A percentile compares a stretch with the other conserved stretches of the same genome.
Evolutionary conservation across 2,329 filamentous ascomycete genomes (phyloP).

Genomic region (Penicillium frequentans): DNA sequence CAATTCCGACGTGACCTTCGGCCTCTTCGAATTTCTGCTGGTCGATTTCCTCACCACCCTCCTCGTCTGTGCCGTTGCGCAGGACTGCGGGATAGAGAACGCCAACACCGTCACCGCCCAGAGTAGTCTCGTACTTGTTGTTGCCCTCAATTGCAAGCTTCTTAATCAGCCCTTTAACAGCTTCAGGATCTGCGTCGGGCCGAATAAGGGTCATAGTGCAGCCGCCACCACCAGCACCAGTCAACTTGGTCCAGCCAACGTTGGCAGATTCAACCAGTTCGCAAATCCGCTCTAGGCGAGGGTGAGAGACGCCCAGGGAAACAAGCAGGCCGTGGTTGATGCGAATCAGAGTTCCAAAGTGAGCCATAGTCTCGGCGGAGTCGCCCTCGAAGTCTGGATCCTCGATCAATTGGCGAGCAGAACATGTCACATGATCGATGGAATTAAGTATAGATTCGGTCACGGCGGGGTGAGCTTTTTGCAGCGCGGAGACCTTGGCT

Average conservation of each 20-base stretch:
- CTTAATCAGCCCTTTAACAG: slow-evolving; percentile 63
- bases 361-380: slow-evolving; percentile 63
- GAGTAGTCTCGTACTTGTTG: slow-evolving; percentile 79
- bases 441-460: slow-evolving; percentile 79
- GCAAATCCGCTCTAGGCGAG: slow-evolving; percentile 84
- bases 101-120: slow-evolving; percentile 91
- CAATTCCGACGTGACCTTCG: slow-evolving; percentile 79
- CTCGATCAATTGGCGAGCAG: slow-evolving; percentile 56
- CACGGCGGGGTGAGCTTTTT: slow-evolving; percentile 69
- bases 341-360: slow-evolving; percentile 82
- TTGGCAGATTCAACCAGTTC: slow-evolving; percentile 86
- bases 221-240: slow-evolving; percentile 90
- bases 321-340: slow-evolving; percentile 92
- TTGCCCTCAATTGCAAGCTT: slow-evolving; percentile 73
- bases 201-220: slow-evolving; percentile 91
- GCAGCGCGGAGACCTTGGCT: slow-evolving; percentile 76
- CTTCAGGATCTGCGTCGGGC: slow-evolving; percentile 59
- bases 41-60: slow-evolving; percentile 90
- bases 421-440: slow-evolving; percentile 67
- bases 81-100: slow-evolving; percentile 91
- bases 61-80: slow-evolving; percentile 77
- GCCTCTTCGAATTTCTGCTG: slow-evolving; percentile 84
- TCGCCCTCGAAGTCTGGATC: slow-evolving; percentile 67
- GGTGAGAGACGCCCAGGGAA: slow-evolving; percentile 92
- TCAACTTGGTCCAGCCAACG: slow-evolving; percentile 96